Evolutionary conservation across 176 grass and related monocot genomes (phyloP).

Genomic region (Hordeum vulgare): MorexV3_pseudomolecules_assembly NC_058521.1:603285596-603286095

Average conservation of each 20-base stretch:
- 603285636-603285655: constrained; percentile 32
- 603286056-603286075: constrained; percentile 25
- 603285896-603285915: neutral
- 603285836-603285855: neutral
- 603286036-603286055: constrained; percentile 37
- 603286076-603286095: neutral
- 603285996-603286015: neutral
- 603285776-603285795: constrained; percentile 40
- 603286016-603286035: neutral
- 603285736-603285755: constrained; percentile 53
- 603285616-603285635: constrained; percentile 39
- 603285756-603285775: constrained; percentile 48
- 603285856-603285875: neutral
- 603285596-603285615: constrained; percentile 12
- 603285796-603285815: constrained; percentile 32
- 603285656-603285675: neutral
- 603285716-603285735: neutral
- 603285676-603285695: neutral
- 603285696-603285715: neutral
- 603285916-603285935: neutral
- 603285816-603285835: constrained; percentile 46
- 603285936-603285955: no score
- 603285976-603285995: neutral
- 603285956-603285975: neutral
- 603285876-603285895: constrained; percentile 32